Conservation (phyloP, 2,329 filamentous ascomycete species). For the Claviceps spartinae region DNA sequence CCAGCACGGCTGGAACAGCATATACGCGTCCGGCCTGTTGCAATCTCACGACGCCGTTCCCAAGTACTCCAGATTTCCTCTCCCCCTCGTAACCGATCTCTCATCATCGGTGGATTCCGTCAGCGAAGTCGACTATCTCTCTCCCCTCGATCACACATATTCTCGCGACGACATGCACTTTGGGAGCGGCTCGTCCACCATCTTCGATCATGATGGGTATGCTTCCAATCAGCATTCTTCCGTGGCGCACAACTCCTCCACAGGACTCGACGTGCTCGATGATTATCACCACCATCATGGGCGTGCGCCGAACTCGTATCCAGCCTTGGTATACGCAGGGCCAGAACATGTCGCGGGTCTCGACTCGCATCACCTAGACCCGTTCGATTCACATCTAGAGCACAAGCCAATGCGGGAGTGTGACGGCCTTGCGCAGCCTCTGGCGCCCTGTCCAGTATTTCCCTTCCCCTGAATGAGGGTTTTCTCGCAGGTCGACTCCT, state of each 20-base stretch:
- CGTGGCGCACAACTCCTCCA: slow-evolving; percentile 40
- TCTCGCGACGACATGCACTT: slow-evolving; percentile 44
- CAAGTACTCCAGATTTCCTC: slow-evolving; percentile 31
- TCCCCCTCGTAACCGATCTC: slow-evolving; percentile 35
- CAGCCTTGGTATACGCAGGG: slow-evolving; percentile 46
- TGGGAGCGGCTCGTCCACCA: slow-evolving; percentile 39
- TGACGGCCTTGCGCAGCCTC: slow-evolving; percentile 35
- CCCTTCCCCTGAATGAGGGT: slow-evolving; percentile 26
- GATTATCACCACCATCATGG: slow-evolving; percentile 26
- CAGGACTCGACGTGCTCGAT: slow-evolving; percentile 33
- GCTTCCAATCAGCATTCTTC: slow-evolving; percentile 35
- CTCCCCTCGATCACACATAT: slow-evolving; percentile 44
- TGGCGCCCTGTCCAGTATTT: slow-evolving; percentile 21
- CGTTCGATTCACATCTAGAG: slow-evolving; percentile 41
- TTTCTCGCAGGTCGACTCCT: slow-evolving; percentile 39
- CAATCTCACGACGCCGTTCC: slow-evolving; percentile 21
- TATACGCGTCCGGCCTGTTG: slow-evolving; percentile 30
- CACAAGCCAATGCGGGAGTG: slow-evolving; percentile 41
- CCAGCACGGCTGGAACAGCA: slow-evolving; percentile 31
- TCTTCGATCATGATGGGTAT: slow-evolving; percentile 39
- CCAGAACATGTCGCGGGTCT: slow-evolving; percentile 49
- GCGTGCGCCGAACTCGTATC: slow-evolving; percentile 44
- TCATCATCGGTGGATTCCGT: slow-evolving; percentile 45
- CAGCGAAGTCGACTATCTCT: slow-evolving; percentile 49
- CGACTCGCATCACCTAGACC: slow-evolving; percentile 44